Evolutionary conservation across 2,329 filamentous ascomycete genomes (phyloP).

Genomic region (Trichoderma atrobrunneum): DNA sequence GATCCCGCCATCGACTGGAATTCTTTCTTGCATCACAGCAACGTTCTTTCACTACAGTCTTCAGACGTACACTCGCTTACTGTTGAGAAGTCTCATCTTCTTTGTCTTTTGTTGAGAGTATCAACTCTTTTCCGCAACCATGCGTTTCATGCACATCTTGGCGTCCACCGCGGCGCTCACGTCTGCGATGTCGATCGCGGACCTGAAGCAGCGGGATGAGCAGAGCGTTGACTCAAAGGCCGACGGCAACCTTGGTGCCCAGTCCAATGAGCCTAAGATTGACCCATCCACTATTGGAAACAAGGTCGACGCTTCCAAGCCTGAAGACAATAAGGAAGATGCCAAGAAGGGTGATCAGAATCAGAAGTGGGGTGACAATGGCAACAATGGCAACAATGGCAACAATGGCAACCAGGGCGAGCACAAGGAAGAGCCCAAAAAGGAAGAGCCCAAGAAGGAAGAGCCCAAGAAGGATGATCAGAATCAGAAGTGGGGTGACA

Average conservation of each 20-base stretch:
- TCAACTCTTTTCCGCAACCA: conserved; percentile 25
- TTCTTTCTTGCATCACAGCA: not conserved
- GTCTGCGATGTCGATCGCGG: conserved; percentile 28
- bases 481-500: not conserved
- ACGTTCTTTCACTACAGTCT: not conserved
- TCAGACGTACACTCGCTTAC: not conserved
- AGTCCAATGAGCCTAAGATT: not conserved
- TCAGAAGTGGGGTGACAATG: not conserved
- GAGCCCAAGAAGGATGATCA: not conserved
- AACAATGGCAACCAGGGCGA: not conserved
- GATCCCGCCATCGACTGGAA: conserved; percentile 13
- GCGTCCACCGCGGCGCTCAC: conserved; percentile 35
- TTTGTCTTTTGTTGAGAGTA: conserved; percentile 21
- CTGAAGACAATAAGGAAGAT: not conserved
- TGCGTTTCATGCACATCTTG: conserved; percentile 37
- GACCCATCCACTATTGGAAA: not conserved
- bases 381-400: not conserved
- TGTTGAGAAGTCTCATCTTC: not conserved
- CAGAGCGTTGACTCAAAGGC: not conserved
- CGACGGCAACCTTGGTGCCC: not conserved
- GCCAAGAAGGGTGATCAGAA: not conserved
- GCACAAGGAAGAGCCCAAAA: conserved; percentile 1
- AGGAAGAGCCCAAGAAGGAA: not conserved
- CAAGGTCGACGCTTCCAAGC: not conserved
- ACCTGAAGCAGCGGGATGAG: conserved; percentile 22